These are phyloP conservation scores for Populus trichocarpa DNA, from an alignment of 441 rosid species.

Conservation along the genomic window DNA sequence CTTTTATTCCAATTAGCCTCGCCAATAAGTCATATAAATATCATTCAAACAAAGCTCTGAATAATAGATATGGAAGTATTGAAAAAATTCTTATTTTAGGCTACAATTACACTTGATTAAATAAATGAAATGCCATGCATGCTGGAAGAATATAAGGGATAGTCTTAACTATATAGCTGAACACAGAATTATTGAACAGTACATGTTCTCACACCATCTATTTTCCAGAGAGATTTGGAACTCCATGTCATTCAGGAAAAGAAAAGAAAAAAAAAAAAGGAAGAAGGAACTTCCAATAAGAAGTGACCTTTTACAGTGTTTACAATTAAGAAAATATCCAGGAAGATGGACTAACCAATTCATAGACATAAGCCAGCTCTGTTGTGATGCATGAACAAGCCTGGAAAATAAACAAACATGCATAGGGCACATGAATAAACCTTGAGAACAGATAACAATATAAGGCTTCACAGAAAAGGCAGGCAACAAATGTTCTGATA, in stretches of 20 bases:
- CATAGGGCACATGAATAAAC: slow-evolving; percentile 10
- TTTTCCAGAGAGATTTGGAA: background rate
- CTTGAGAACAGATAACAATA: slow-evolving; percentile 6
- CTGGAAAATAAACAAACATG: slow-evolving; percentile 41
- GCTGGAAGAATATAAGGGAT: background rate
- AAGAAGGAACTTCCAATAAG: background rate
- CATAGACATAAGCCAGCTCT: slow-evolving; percentile 86
- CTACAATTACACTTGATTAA: background rate
- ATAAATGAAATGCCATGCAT: background rate
- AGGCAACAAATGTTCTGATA: slow-evolving; percentile 23
- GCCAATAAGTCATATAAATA: background rate
- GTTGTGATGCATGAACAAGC: slow-evolving; percentile 66
- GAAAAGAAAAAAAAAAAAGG: background rate
- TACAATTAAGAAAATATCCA: slow-evolving; percentile 2
- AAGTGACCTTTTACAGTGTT: background rate
- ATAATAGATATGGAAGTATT: background rate
- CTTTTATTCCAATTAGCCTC: background rate
- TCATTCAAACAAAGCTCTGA: background rate
- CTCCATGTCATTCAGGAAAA: background rate
- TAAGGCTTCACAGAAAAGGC: slow-evolving; percentile 9
- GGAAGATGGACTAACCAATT: slow-evolving; percentile 61
- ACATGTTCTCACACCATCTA: background rate
- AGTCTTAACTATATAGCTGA: background rate
- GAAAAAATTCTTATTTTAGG: background rate
- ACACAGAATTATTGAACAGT: background rate